A percentile compares a stretch with the other conserved stretches of the same genome.
These are phyloP conservation scores for Porodaedalea pini DNA, from an alignment of 1,284 basidiomycete species.

Conservation along the genomic window DNA sequence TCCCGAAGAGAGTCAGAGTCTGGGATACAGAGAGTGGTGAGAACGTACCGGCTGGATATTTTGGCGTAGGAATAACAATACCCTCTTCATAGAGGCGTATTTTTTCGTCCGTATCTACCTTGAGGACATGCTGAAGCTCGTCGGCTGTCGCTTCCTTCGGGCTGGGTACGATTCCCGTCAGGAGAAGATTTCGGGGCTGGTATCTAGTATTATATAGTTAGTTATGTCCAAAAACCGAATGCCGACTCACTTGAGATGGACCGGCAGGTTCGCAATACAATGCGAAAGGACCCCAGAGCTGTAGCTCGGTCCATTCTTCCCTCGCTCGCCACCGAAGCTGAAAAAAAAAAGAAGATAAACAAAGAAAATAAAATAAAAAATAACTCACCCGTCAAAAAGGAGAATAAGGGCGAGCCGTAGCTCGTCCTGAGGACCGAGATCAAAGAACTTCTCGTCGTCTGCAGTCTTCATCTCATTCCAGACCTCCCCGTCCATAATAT, in stretches of 20 bases:
- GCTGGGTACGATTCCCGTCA: constrained; percentile 18
- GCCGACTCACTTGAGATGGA: constrained; percentile 5
- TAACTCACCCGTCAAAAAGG: constrained; percentile 20
- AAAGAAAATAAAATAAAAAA: background rate
- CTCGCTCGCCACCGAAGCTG: constrained; percentile 5
- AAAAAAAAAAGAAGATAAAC: background rate
- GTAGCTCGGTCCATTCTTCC: constrained; percentile 9
- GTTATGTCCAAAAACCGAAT: background rate
- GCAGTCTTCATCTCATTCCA: constrained; percentile 16
- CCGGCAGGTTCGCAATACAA: constrained; percentile 8
- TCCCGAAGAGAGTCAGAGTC: too few species aligned
- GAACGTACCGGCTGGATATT: constrained; percentile 2
- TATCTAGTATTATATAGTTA: constrained; percentile 12
- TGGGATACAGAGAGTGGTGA: background rate
- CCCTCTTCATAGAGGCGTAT: constrained; percentile 2
- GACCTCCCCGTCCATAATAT: constrained; percentile 16
- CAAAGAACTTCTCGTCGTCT: constrained; percentile 20
- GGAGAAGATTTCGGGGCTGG: constrained; percentile 17
- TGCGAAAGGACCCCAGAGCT: constrained; percentile 13
- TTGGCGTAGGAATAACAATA: background rate
- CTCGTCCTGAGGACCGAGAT: constrained; percentile 11
- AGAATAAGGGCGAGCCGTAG: constrained; percentile 14
- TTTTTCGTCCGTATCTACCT: constrained; percentile 6
- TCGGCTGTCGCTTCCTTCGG: constrained; percentile 18
- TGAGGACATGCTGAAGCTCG: constrained; percentile 15